phyloP scores from a whole-genome alignment of 1,284 basidiomycete genomes.

The Ustilago sp. region DNA sequence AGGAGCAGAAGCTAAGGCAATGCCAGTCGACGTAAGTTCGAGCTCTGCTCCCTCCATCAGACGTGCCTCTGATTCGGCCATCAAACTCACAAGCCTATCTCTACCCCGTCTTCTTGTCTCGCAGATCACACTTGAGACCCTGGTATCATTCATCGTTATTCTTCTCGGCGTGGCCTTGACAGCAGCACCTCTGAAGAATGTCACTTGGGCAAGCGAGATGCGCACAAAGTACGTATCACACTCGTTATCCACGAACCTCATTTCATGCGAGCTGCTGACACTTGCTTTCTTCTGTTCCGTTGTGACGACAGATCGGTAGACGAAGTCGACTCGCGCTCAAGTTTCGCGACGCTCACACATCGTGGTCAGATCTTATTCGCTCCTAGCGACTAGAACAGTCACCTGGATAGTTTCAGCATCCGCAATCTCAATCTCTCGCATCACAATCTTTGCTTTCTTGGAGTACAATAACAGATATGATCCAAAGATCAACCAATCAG shows the following conservation, averaged over 20 bases:
- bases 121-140: slow-evolving; percentile 79
- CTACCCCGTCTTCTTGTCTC: not conserved
- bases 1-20: slow-evolving; percentile 28
- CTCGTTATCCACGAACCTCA: no score
- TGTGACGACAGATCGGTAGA: slow-evolving; percentile 76
- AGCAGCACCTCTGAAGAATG: slow-evolving; percentile 79
- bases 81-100: not conserved
- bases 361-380: slow-evolving; percentile 72
- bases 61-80: no score
- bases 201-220: slow-evolving; percentile 91
- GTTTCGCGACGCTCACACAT: slow-evolving; percentile 79
- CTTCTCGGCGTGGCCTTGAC: slow-evolving; percentile 79
- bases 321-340: slow-evolving; percentile 80
- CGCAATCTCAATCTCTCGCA: not conserved
- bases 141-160: slow-evolving; percentile 77
- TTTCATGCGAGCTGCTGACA: no score
- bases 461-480: not conserved
- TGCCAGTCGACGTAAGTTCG: slow-evolving; percentile 56
- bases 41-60: no score
- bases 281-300: no score
- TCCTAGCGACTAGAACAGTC: slow-evolving; percentile 9
- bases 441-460: not conserved
- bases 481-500: not conserved
- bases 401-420: not conserved
- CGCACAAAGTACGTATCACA: slow-evolving; percentile 75